Percentiles rank a stretch among this genome's conserved stretches.
Conservation (phyloP, 345 rosid species). For the Citrus australasica region DNA sequence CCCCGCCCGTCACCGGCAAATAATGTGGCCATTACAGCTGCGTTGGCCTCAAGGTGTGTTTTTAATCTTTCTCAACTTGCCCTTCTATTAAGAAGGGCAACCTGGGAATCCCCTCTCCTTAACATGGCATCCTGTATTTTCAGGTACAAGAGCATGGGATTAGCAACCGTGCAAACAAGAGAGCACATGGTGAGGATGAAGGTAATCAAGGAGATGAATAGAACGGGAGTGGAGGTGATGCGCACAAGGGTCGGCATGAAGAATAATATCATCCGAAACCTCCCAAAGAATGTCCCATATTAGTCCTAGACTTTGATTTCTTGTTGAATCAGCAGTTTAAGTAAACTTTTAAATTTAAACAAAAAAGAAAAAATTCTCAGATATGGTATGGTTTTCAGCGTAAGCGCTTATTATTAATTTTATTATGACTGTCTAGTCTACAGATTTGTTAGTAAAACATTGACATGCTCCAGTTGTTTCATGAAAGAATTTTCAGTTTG, state of each 20-base stretch:
- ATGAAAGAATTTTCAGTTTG: not conserved
- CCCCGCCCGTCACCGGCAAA: constrained; percentile 70
- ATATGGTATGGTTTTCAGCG: not conserved
- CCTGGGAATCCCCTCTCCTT: not conserved
- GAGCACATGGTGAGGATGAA: constrained; percentile 78
- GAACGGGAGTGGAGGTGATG: constrained; percentile 64
- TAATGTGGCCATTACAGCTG: constrained; percentile 52
- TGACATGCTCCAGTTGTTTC: not conserved
- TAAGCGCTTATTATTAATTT: not conserved
- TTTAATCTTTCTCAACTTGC: constrained; percentile 2
- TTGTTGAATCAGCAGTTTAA: too few relatives aligned
- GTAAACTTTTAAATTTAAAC: too few relatives aligned
- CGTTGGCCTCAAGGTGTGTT: constrained; percentile 71
- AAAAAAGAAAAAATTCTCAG: not conserved
- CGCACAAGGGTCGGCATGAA: constrained; percentile 76
- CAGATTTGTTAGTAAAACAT: not conserved
- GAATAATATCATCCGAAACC: constrained; percentile 72
- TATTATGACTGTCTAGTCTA: not conserved
- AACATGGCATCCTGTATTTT: not conserved
- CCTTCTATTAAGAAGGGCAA: not conserved
- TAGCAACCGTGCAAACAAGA: constrained; percentile 69
- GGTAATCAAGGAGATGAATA: constrained; percentile 64
- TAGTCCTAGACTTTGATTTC: constrained; percentile 19
- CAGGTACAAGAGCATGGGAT: constrained; percentile 88
- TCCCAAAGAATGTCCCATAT: constrained; percentile 79